Conservation (phyloP, 805 yeast genomes). For the Cephaloascus fragrans region DNA sequence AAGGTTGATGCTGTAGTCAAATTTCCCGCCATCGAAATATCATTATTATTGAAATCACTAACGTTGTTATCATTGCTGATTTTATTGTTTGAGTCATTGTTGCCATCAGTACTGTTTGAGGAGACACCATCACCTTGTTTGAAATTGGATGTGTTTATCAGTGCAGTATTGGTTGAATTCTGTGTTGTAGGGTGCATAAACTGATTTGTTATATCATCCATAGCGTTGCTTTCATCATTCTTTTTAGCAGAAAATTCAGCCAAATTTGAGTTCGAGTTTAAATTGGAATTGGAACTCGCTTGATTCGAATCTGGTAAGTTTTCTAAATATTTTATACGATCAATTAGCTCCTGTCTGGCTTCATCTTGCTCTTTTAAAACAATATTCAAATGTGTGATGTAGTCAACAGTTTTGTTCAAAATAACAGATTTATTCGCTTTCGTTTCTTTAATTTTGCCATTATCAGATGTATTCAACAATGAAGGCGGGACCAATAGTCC, state of each 20-base stretch:
- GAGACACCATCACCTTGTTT: too few relatives aligned
- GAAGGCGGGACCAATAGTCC: conserved; percentile 77
- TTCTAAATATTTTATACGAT: conserved; percentile 11
- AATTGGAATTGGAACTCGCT: too few relatives aligned
- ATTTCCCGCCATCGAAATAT: conserved; percentile 1
- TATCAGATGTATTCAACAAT: conserved; percentile 35
- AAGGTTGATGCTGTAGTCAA: conserved; percentile 4
- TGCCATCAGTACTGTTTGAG: neutral
- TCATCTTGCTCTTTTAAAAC: conserved; percentile 49
- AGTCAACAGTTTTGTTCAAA: conserved; percentile 69
- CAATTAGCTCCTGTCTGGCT: conserved; percentile 29
- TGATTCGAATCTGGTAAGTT: neutral
- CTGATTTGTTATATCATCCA: neutral
- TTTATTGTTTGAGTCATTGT: neutral
- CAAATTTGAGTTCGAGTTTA: neutral
- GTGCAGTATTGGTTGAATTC: neutral
- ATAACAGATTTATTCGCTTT: conserved; percentile 81
- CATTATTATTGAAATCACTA: too few relatives aligned
- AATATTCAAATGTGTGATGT: conserved; percentile 54
- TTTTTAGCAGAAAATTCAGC: neutral
- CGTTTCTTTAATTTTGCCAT: conserved; percentile 43
- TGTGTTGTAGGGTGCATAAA: neutral
- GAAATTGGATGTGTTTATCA: neutral
- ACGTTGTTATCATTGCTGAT: too few relatives aligned
- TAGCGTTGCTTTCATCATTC: neutral